These are phyloP conservation scores for Mycena indigotica DNA, from an alignment of 768 basidiomycete genomes.

Conservation along the genomic window DNA sequence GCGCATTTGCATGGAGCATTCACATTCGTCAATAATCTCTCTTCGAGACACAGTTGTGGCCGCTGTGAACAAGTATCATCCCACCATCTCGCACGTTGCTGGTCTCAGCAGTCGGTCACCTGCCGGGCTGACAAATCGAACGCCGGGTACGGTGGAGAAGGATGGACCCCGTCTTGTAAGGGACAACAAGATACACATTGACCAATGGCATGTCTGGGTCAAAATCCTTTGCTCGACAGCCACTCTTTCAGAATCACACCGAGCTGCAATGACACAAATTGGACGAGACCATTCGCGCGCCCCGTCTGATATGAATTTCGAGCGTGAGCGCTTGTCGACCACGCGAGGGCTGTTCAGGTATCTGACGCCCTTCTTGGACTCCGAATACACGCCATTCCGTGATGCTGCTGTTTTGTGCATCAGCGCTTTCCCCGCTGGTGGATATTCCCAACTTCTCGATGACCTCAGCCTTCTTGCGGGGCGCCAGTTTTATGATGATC, in stretches of 20 bases:
- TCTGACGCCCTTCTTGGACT: slow-evolving; percentile 84
- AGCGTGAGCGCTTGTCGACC: slow-evolving; percentile 80
- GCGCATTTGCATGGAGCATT: slow-evolving; percentile 53
- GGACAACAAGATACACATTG: slow-evolving; percentile 61
- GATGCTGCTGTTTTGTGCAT: slow-evolving; percentile 88
- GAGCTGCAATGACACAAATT: slow-evolving; percentile 53
- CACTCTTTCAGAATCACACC: slow-evolving; percentile 58
- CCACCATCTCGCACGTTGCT: slow-evolving; percentile 70
- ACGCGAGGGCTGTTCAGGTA: slow-evolving; percentile 83
- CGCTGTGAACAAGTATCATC: slow-evolving; percentile 70
- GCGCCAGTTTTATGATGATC: slow-evolving; percentile 83
- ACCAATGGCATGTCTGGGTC: slow-evolving; percentile 85
- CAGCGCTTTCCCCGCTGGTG: slow-evolving; percentile 77
- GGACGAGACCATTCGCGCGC: slow-evolving; percentile 70
- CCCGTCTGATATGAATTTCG: slow-evolving; percentile 73
- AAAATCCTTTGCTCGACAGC: slow-evolving; percentile 86
- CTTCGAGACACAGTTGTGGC: slow-evolving; percentile 71
- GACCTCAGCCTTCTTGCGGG: slow-evolving; percentile 80
- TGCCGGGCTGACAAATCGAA: slow-evolving; percentile 45
- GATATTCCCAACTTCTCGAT: slow-evolving; percentile 81
- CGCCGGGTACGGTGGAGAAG: slow-evolving; percentile 43
- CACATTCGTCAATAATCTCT: slow-evolving; percentile 44
- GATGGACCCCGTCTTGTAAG: slow-evolving; percentile 54
- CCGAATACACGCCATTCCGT: slow-evolving; percentile 80
- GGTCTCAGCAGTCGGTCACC: slow-evolving; percentile 65